A percentile compares a stretch with the other conserved stretches of the same genome.
These are phyloP conservation scores for Fusarium brachygibbosum DNA, from an alignment of 2,329 filamentous ascomycete species.

Conservation along the genomic window DNA sequence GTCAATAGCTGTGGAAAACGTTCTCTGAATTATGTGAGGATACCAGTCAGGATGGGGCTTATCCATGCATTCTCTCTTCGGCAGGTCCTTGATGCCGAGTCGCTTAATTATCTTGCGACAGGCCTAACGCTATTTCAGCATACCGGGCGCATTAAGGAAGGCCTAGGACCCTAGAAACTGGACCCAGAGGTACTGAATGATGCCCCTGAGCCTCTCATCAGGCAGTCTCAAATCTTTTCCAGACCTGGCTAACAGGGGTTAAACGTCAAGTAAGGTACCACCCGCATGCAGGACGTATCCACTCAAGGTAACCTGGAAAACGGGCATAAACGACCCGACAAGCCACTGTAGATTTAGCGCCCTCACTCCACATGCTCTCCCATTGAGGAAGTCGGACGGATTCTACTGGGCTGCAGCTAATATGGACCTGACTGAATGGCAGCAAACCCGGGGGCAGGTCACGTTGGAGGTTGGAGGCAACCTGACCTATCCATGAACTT, in stretches of 20 bases:
- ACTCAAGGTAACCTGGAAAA: slow-evolving; percentile 35
- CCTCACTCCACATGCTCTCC: slow-evolving; percentile 41
- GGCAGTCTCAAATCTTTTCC: slow-evolving; percentile 27
- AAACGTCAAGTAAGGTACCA: slow-evolving; percentile 36
- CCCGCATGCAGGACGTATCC: slow-evolving; percentile 36
- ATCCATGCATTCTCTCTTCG: slow-evolving; percentile 19
- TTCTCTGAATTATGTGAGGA: not conserved
- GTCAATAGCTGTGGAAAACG: slow-evolving; percentile 5
- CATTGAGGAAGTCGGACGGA: slow-evolving; percentile 23
- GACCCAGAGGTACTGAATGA: slow-evolving; percentile 21
- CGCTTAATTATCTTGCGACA: slow-evolving; percentile 25
- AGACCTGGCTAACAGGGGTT: slow-evolving; percentile 23
- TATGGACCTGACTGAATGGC: slow-evolving; percentile 29
- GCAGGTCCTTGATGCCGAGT: slow-evolving; percentile 7
- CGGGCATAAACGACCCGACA: slow-evolving; percentile 32
- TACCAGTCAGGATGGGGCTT: not conserved
- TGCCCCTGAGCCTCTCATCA: slow-evolving; percentile 16
- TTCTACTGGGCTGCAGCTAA: slow-evolving; percentile 19
- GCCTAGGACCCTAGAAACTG: slow-evolving; percentile 7
- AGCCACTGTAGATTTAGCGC: slow-evolving; percentile 43
- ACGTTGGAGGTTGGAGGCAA: slow-evolving; percentile 46
- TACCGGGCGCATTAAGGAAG: slow-evolving; percentile 14
- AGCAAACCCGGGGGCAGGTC: slow-evolving; percentile 37
- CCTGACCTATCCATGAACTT: slow-evolving; percentile 32
- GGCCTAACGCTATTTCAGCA: slow-evolving; percentile 6